These are phyloP conservation scores for Gossypium bickii DNA, from an alignment of 345 rosid species.

Conservation along the genomic window DNA sequence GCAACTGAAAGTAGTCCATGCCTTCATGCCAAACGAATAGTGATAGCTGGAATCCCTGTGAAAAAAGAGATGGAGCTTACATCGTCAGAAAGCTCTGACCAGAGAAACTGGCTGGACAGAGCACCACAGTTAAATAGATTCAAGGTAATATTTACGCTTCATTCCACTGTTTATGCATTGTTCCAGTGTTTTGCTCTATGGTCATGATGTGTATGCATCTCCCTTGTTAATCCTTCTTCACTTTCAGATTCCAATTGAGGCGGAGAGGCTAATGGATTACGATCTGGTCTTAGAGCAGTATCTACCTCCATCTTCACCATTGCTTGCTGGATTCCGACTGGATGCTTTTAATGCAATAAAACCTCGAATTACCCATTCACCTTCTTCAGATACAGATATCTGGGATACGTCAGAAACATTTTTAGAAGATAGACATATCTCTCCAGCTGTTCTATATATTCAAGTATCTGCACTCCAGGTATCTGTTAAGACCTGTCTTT, in stretches of 20 bases:
- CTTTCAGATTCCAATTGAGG: constrained; percentile 72
- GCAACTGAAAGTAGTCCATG: constrained; percentile 59
- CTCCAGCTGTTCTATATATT: constrained; percentile 71
- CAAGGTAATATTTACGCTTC: constrained; percentile 48
- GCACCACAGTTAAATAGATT: constrained; percentile 76
- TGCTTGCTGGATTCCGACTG: constrained; percentile 73
- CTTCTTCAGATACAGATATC: constrained; percentile 52
- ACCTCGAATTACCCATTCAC: constrained; percentile 78
- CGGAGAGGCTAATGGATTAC: constrained; percentile 61
- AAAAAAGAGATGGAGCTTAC: constrained; percentile 35
- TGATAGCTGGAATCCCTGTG: constrained; percentile 63
- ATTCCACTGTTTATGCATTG: neutral
- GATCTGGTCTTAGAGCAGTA: constrained; percentile 76
- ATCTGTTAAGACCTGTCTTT: constrained; percentile 17
- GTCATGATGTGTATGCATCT: neutral
- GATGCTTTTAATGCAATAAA: constrained; percentile 76
- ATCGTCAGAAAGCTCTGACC: constrained; percentile 47
- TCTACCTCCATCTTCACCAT: constrained; percentile 76
- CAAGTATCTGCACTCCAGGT: constrained; percentile 93
- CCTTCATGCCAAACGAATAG: constrained; percentile 79
- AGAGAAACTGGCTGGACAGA: constrained; percentile 67
- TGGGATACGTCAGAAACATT: constrained; percentile 56
- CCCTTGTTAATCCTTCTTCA: constrained; percentile 10
- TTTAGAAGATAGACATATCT: constrained; percentile 70
- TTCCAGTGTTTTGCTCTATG: constrained; percentile 1